A percentile compares a stretch with the other conserved stretches of the same genome.
phyloP scores from a whole-genome alignment of 768 basidiomycete genomes.

The Dioszegia crocea region DNA sequence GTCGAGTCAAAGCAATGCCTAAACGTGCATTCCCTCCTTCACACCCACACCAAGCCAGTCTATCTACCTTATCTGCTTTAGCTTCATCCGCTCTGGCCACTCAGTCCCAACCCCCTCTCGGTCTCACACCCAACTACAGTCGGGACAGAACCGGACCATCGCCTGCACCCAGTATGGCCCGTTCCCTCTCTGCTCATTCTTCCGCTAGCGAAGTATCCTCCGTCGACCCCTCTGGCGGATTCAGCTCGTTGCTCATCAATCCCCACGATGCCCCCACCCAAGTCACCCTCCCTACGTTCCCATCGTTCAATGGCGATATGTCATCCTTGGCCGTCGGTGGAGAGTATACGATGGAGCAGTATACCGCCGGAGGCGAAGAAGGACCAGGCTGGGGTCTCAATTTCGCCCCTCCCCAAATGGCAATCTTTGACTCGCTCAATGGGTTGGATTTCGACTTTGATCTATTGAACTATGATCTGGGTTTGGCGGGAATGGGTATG shows the following conservation, averaged over 20 bases:
- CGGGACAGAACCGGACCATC: not conserved
- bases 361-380: too few species aligned
- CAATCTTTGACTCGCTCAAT: not conserved
- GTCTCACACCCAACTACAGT: not conserved
- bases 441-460: not conserved
- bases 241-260: constrained; percentile 5
- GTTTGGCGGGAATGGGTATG: not conserved
- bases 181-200: constrained; percentile 12
- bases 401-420: not conserved
- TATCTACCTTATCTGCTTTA: too few species aligned
- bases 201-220: constrained; percentile 7
- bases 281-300: not conserved
- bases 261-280: constrained; percentile 6
- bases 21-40: constrained; percentile 1
- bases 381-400: not conserved
- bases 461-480: not conserved
- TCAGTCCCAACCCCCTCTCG: not conserved
- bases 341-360: too few species aligned
- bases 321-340: not conserved
- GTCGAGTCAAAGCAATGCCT: constrained; percentile 3
- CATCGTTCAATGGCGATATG: not conserved
- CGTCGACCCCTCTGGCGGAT: constrained; percentile 7
- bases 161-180: constrained; percentile 10
- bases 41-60: not conserved
- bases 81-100: not conserved